phyloP scores from a whole-genome alignment of 2,329 filamentous ascomycete genomes.

The Arthrobotrys megalospora region DNA sequence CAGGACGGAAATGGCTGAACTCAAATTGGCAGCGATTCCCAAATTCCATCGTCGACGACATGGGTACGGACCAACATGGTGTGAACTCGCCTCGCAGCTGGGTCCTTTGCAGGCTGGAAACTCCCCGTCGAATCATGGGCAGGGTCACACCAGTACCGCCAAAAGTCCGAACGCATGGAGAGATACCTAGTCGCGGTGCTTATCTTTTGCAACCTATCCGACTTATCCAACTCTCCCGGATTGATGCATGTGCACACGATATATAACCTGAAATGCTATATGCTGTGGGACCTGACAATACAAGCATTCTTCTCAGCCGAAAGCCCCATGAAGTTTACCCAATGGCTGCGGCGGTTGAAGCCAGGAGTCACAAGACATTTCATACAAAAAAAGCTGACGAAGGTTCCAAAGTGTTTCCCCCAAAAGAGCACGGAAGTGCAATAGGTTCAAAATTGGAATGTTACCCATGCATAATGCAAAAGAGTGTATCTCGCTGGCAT shows the following conservation, averaged over 20 bases:
- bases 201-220: conserved; percentile 40
- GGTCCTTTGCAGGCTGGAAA: conserved; percentile 37
- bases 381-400: conserved; percentile 20
- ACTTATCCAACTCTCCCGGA: conserved; percentile 43
- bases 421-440: conserved; percentile 13
- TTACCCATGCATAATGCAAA: conserved; percentile 52
- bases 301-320: conserved; percentile 51
- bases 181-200: conserved; percentile 33
- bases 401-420: not conserved
- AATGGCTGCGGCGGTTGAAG: conserved; percentile 25
- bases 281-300: conserved; percentile 40
- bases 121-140: conserved; percentile 55
- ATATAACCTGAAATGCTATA: conserved; percentile 49
- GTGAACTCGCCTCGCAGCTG: conserved; percentile 41
- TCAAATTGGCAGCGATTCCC: conserved; percentile 57
- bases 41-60: conserved; percentile 59
- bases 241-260: conserved; percentile 59
- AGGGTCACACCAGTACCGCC: conserved; percentile 53
- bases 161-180: conserved; percentile 42
- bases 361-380: conserved; percentile 46
- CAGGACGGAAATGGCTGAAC: conserved; percentile 59
- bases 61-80: conserved; percentile 40
- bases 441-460: conserved; percentile 24
- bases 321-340: conserved; percentile 30
- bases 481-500: conserved; percentile 31